Evolutionary conservation across 2,329 filamentous ascomycete species (phyloP).

Genomic region (Colletotrichum chlorophyti): DNA sequence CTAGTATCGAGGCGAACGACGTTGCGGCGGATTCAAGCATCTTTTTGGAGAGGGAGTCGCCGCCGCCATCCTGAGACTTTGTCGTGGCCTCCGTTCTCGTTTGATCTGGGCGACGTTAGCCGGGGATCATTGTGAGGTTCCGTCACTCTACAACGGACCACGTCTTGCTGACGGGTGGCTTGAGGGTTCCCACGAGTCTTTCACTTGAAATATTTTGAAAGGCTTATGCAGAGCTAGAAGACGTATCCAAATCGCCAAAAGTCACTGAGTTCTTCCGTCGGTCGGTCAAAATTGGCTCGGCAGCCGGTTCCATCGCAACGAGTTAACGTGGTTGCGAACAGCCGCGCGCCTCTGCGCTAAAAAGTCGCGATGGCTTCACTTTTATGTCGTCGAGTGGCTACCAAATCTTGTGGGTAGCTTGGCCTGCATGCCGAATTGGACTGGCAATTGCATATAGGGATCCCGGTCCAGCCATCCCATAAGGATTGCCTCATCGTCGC

Average conservation of each 20-base stretch:
- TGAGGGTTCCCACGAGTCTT: too few species aligned
- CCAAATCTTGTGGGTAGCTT: background rate
- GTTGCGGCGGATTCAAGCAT: constrained; percentile 79
- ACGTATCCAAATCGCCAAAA: too few species aligned
- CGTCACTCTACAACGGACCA: too few species aligned
- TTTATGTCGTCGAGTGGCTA: background rate
- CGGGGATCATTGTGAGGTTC: background rate
- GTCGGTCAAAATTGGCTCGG: too few species aligned
- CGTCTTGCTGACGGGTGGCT: background rate
- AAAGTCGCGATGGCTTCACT: background rate
- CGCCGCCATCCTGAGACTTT: constrained; percentile 34
- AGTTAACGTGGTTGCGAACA: too few species aligned
- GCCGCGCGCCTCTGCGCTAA: too few species aligned
- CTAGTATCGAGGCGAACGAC: constrained; percentile 75
- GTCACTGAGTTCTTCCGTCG: too few species aligned
- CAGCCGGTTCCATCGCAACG: background rate
- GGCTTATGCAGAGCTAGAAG: background rate
- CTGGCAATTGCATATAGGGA: background rate
- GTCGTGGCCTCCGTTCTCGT: background rate
- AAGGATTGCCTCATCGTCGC: too few species aligned
- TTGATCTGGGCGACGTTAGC: constrained; percentile 18
- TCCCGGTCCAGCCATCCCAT: background rate
- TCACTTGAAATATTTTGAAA: background rate
- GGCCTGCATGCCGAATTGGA: constrained; percentile 4
- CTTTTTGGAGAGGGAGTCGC: constrained; percentile 56